phyloP scores from a whole-genome alignment of 306 rosid genomes.

The Erythrophleum fordii region DNA sequence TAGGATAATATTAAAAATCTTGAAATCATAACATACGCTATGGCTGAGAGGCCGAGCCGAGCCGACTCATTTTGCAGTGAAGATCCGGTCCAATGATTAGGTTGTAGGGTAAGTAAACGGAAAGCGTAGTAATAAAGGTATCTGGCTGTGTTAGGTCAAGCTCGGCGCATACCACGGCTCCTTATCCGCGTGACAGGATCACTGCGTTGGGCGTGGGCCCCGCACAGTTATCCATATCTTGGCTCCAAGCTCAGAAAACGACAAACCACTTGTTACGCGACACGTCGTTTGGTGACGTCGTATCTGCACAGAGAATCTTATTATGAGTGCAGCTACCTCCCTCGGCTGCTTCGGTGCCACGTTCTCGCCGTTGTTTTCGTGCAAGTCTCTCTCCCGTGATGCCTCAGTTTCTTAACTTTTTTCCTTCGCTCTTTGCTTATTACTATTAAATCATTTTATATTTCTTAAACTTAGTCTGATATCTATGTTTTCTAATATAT shows the following conservation, averaged over 20 bases:
- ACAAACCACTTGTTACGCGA: background rate
- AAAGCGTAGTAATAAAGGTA: constrained; percentile 44
- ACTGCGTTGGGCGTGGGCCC: background rate
- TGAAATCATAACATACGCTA: too few species aligned
- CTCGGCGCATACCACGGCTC: constrained; percentile 52
- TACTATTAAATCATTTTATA: background rate
- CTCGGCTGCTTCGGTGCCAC: constrained; percentile 7
- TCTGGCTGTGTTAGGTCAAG: constrained; percentile 33
- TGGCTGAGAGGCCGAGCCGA: background rate
- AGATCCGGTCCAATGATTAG: constrained; percentile 27
- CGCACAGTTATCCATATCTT: constrained; percentile 33
- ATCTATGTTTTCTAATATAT: background rate
- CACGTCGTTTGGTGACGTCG: constrained; percentile 35
- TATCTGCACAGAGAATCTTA: background rate
- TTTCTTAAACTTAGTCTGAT: background rate
- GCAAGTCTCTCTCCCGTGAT: constrained; percentile 23
- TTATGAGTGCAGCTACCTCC: background rate
- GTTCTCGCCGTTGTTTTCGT: constrained; percentile 50
- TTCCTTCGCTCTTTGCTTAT: background rate
- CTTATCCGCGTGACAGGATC: constrained; percentile 36
- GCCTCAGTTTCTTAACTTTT: background rate
- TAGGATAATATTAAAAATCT: too few species aligned
- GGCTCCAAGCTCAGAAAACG: background rate
- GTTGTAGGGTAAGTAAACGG: background rate
- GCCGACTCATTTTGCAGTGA: background rate